A percentile compares a stretch with the other conserved stretches of the same genome.
Evolutionary conservation across 2,329 filamentous ascomycete species (phyloP).

Genomic region (Onygenales sp.): DNA sequence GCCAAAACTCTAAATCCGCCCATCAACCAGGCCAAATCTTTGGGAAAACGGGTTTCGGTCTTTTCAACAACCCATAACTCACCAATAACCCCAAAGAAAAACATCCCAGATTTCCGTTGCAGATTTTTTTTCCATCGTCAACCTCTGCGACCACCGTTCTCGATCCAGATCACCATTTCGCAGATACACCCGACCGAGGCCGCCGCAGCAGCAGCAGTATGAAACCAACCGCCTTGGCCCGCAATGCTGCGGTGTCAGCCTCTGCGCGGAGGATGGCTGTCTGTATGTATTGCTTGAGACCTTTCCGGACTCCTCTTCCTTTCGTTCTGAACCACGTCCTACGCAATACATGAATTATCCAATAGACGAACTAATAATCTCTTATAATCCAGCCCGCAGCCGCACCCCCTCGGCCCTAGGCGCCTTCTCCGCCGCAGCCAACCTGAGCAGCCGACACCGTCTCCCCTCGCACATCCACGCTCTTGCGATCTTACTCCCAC

Average conservation of each 20-base stretch:
- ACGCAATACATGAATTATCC: not conserved
- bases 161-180: no score
- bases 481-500: constrained; percentile 48
- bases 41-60: no score
- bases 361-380: not conserved
- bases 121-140: no score
- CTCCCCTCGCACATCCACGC: constrained; percentile 46
- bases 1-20: no score
- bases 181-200: not conserved
- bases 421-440: constrained; percentile 22
- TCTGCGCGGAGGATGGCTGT: constrained; percentile 6
- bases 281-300: constrained; percentile 3
- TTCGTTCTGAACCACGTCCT: not conserved
- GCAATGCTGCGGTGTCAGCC: constrained; percentile 14
- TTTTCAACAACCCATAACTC: no score
- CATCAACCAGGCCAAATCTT: no score
- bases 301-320: not conserved
- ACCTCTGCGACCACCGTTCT: no score
- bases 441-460: constrained; percentile 23
- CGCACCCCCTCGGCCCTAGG: constrained; percentile 23
- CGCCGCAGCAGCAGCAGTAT: constrained; percentile 14
- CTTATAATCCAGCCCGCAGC: constrained; percentile 18
- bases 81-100: no score
- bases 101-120: no score
- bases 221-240: constrained; percentile 30